A percentile compares a stretch with the other conserved stretches of the same genome.
phyloP scores from a whole-genome alignment of 179 eudicot species.

The Actinidia arguta region DNA sequence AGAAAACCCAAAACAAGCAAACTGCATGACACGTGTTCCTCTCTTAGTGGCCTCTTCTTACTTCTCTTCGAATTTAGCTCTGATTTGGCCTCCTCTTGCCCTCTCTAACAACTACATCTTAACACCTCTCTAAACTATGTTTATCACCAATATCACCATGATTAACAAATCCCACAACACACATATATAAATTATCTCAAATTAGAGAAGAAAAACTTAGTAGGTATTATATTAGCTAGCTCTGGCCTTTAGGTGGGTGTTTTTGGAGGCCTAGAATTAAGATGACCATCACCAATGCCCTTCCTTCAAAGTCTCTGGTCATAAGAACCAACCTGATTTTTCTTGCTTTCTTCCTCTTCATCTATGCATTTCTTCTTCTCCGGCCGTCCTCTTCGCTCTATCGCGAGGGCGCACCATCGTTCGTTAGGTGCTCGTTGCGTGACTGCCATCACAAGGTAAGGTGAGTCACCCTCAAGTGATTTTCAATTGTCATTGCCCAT shows the following conservation, averaged over 20 bases:
- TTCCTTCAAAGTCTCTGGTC: conserved; percentile 70
- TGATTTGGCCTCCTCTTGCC: conserved; percentile 3
- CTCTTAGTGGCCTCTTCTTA: conserved; percentile 23
- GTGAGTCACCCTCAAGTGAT: conserved; percentile 51
- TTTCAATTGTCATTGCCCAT: background rate
- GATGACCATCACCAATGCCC: conserved; percentile 30
- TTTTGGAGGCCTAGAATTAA: background rate
- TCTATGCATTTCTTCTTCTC: conserved; percentile 69
- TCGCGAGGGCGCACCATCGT: conserved; percentile 37
- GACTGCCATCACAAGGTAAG: conserved; percentile 94
- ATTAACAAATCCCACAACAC: background rate
- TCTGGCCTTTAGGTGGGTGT: background rate
- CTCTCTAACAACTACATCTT: conserved; percentile 27
- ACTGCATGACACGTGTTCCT: conserved; percentile 38
- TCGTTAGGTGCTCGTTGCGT: conserved; percentile 60
- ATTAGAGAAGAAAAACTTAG: too few relatives aligned
- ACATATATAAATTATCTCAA: background rate
- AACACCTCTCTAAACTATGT: background rate
- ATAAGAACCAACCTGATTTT: conserved; percentile 73
- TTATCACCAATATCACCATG: background rate
- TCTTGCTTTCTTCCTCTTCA: conserved; percentile 62
- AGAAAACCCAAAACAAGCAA: conserved; percentile 8
- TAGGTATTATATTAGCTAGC: too few relatives aligned
- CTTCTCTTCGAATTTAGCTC: conserved; percentile 29
- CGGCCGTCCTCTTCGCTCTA: conserved; percentile 53